These are phyloP conservation scores for Cryptosporidium felis DNA, from an alignment of 169 alveolate species.

Conservation along the genomic window DNA sequence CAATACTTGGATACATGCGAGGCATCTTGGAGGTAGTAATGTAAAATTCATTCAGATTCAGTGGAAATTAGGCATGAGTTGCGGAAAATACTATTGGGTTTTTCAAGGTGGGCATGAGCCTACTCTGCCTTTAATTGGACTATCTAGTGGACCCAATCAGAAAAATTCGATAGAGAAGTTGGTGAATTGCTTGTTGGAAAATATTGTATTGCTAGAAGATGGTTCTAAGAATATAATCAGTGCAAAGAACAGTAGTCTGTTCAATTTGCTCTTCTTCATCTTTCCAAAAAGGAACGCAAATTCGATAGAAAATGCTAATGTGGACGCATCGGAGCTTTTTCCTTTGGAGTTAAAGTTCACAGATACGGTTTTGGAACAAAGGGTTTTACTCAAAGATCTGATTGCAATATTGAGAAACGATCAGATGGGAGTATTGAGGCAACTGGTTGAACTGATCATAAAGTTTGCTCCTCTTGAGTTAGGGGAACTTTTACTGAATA, in stretches of 20 bases:
- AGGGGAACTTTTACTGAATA: not conserved
- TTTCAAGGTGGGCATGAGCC: constrained; percentile 7
- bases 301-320: not conserved
- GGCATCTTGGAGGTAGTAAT: not conserved
- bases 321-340: not conserved
- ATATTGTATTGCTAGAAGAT: constrained; percentile 1
- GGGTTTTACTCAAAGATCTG: constrained; percentile 8
- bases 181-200: constrained; percentile 20
- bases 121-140: not conserved
- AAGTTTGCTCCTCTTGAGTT: constrained; percentile 31
- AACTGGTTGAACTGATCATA: not conserved
- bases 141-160: not conserved
- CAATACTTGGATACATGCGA: not conserved
- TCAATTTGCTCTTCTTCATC: constrained; percentile 17
- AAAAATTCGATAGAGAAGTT: constrained; percentile 21
- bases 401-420: not conserved
- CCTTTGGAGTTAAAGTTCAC: constrained; percentile 19
- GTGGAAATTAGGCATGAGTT: not conserved
- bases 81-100: not conserved
- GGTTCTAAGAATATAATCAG: not conserved
- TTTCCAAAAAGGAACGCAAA: constrained; percentile 1
- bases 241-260: not conserved
- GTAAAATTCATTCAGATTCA: not conserved
- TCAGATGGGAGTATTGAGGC: not conserved
- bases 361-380: constrained; percentile 6